Evolutionary conservation across 768 basidiomycete genomes (phyloP), one percentile per base, ranked within the genome.

Genomic region (Gloeostereum incarnatum): DNA sequence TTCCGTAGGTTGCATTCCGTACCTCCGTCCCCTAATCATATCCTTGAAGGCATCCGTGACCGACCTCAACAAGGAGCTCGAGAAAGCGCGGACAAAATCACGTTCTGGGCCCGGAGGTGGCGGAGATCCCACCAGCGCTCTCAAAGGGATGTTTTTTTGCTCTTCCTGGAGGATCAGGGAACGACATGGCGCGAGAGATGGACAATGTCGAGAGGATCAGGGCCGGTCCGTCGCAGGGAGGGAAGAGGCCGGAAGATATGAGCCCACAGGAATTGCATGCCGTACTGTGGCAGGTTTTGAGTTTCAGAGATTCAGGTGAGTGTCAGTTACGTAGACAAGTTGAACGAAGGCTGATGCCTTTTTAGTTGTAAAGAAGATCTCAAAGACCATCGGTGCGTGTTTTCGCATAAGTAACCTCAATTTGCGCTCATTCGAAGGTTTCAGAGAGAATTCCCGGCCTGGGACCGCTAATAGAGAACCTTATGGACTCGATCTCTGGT

Each of bases 361-460:
- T 31, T 11, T 44, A 74, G 75, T 84, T 20, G 69, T 77, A 50
- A 92, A 91, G 69, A 81, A 77, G 57, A 86, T 94, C 33, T 70
- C 73, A 49, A 74, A 67, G 42, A 83, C 75, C 0, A 85, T 88
- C 36, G 78, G 77, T 75, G 34, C 13, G 63, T 55, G 19, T 25
- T 2, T 0, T n/a, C n/a, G n/a, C n/a, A n/a, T n/a, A n/a, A n/a
- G n/a, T n/a, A n/a, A n/a, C n/a, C n/a, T n/a, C n/a, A n/a, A n/a
- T n/a, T n/a, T n/a, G n/a, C n/a, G n/a, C n/a, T n/a, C n/a, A n/a
- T n/a, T n/a, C n/a, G n/a, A n/a, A n/a, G 26, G 5, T 18, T 43
- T 44, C 48, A 72, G 87, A 93, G 60, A 84, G 78, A 58, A 89
- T 92, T 35, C 91, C 91, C 0, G 89, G 91, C 1, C 62, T 93